phyloP scores from a whole-genome alignment of 148 eudicot genomes.

The Silene uniflora region DNA sequence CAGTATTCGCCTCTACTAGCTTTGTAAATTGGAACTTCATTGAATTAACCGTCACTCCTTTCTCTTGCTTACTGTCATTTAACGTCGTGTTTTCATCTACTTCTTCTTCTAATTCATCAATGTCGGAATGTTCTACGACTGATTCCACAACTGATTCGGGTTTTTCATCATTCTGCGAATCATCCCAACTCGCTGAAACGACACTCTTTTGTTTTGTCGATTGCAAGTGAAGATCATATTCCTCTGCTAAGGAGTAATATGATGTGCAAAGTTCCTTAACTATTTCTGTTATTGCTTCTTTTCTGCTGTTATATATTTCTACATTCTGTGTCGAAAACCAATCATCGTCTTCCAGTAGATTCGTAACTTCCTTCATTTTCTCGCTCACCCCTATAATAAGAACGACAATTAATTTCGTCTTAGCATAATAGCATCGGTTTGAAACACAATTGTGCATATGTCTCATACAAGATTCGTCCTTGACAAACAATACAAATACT shows the following conservation, averaged over 20 bases:
- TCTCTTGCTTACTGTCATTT: conserved; percentile 1
- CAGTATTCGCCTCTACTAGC: conserved; percentile 28
- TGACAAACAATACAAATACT: no score
- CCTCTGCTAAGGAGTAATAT: conserved; percentile 21
- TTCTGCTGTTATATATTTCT: conserved; percentile 12
- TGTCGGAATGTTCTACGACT: conserved; percentile 20
- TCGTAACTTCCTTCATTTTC: conserved; percentile 23
- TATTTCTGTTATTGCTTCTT: conserved; percentile 10
- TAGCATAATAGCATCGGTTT: no score
- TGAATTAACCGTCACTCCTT: neutral
- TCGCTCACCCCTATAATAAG: conserved; percentile 22
- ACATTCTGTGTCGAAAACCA: neutral
- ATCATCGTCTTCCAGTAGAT: conserved; percentile 19
- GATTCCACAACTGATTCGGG: conserved; percentile 22
- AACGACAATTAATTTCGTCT: neutral
- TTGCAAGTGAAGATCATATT: conserved; percentile 17
- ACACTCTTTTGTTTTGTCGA: neutral
- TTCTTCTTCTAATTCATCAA: conserved; percentile 7
- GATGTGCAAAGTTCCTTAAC: conserved; percentile 24
- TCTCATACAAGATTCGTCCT: no score
- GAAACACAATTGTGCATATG: no score
- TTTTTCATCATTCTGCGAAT: conserved; percentile 6
- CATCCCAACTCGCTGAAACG: conserved; percentile 12
- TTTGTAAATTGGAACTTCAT: conserved; percentile 14
- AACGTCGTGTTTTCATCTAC: neutral